Evolutionary conservation across 257 asterid genomes (phyloP).

Genomic region (Penstemon davidsonii): DNA sequence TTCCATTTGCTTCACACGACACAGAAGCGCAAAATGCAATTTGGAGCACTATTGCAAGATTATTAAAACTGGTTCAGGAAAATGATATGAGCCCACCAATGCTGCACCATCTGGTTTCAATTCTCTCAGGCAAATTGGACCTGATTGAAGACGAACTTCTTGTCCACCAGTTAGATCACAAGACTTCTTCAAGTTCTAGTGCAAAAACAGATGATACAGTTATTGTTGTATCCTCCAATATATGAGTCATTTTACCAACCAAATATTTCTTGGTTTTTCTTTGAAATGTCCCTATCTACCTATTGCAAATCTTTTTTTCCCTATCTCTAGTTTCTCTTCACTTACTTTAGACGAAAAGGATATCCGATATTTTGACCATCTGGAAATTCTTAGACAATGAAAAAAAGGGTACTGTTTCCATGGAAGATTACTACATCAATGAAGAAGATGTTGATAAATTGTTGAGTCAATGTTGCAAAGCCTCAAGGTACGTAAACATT

Average conservation of each 20-base stretch:
- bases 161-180: conserved; percentile 40
- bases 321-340: conserved; percentile 42
- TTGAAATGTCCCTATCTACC: conserved; percentile 4
- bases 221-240: conserved; percentile 65
- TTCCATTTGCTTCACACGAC: conserved; percentile 69
- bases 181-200: conserved; percentile 28
- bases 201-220: conserved; percentile 38
- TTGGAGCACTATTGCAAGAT: conserved; percentile 73
- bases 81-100: conserved; percentile 44
- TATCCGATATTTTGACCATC: conserved; percentile 46
- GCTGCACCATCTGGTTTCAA: conserved; percentile 50
- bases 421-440: conserved; percentile 39
- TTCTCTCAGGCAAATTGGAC: conserved; percentile 57
- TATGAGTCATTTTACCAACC: background rate
- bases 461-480: conserved; percentile 44
- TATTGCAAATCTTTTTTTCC: background rate
- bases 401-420: conserved; percentile 28
- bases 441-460: conserved; percentile 63
- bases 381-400: conserved; percentile 58
- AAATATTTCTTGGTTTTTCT: background rate
- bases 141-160: conserved; percentile 68
- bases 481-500: conserved; percentile 25
- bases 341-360: conserved; percentile 53
- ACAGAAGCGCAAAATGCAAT: conserved; percentile 70
- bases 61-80: conserved; percentile 44